A percentile compares a stretch with the other conserved stretches of the same genome.
phyloP scores from a whole-genome alignment of 2,329 filamentous ascomycete species.

The Diplodia scrobiculata region DNA sequence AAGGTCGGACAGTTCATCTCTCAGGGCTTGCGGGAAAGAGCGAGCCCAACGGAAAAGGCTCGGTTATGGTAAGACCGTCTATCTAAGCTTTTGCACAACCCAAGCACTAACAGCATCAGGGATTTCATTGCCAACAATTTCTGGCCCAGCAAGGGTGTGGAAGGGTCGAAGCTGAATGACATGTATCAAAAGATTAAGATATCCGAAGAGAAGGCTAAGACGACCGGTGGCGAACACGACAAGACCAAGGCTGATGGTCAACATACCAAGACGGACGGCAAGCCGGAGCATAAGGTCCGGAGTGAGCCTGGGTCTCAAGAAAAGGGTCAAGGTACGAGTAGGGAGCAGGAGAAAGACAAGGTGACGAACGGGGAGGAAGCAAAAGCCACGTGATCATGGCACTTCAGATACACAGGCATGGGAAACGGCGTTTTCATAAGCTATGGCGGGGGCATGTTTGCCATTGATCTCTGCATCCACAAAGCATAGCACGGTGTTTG shows the following conservation, averaged over 20 bases:
- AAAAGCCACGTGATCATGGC: conserved; percentile 19
- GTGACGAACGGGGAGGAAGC: conserved; percentile 22
- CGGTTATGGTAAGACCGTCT: conserved; percentile 54
- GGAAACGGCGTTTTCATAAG: conserved; percentile 28
- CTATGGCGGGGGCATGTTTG: conserved; percentile 25
- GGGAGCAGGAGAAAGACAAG: conserved; percentile 23
- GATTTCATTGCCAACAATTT: conserved; percentile 43
- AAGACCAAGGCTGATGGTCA: conserved; percentile 10
- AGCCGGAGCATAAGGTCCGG: neutral
- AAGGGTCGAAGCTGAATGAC: conserved; percentile 39
- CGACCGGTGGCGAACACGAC: conserved; percentile 1
- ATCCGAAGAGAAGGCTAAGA: conserved; percentile 9
- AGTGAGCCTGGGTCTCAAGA: neutral
- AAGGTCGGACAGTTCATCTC: conserved; percentile 66
- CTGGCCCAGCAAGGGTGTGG: conserved; percentile 42
- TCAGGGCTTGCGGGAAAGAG: conserved; percentile 48
- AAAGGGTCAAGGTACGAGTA: conserved; percentile 28
- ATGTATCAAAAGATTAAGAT: conserved; percentile 41
- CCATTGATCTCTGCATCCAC: conserved; percentile 27
- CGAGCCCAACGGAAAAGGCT: conserved; percentile 48
- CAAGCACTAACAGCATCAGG: conserved; percentile 38
- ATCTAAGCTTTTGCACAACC: neutral
- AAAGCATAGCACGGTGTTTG: conserved; percentile 28
- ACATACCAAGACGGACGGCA: conserved; percentile 17
- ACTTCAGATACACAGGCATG: conserved; percentile 23